Evolutionary conservation across 2,329 filamentous ascomycete species (phyloP).

Genomic region (Neonectria hederae): DNA sequence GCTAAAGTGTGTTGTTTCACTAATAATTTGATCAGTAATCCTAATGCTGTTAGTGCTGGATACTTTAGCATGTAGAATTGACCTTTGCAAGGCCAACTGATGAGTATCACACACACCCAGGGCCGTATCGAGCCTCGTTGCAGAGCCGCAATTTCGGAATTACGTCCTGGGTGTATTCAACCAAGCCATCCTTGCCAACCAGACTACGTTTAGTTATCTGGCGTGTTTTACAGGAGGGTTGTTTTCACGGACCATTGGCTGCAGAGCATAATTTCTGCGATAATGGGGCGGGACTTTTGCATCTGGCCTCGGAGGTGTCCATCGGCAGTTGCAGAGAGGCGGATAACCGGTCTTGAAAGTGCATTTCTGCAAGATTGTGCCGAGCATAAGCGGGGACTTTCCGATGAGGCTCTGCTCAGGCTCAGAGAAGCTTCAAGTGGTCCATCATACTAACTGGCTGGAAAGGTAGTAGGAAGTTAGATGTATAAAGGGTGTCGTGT

Average conservation of each 20-base stretch:
- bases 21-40: background rate
- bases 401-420: background rate
- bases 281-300: background rate
- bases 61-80: background rate
- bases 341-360: background rate
- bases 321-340: background rate
- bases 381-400: background rate
- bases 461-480: background rate
- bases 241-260: background rate
- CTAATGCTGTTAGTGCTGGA: background rate
- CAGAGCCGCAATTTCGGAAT: background rate
- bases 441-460: background rate
- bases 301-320: background rate
- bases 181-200: background rate
- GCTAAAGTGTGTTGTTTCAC: background rate
- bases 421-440: background rate
- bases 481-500: background rate
- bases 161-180: background rate
- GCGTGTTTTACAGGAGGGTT: background rate
- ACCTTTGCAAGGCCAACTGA: background rate
- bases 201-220: background rate
- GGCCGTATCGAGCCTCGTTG: background rate
- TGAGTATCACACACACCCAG: background rate
- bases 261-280: background rate
- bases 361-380: background rate